Conservation (phyloP, 2,329 filamentous ascomycete species). For the Nothophaeocryptopus gaeumannii region DNA sequence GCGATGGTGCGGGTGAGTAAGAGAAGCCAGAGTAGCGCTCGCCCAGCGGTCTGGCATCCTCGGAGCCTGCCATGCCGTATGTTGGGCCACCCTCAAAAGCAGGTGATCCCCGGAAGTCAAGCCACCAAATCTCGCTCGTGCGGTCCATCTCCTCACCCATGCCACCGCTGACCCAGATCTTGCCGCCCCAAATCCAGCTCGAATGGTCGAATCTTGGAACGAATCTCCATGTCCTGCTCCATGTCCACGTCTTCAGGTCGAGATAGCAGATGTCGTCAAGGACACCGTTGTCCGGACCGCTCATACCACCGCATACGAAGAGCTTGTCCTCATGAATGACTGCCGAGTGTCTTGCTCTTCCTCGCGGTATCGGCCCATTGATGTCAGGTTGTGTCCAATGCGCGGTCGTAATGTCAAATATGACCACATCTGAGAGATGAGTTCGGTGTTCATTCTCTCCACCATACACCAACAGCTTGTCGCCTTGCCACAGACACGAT, state of each 20-base stretch:
- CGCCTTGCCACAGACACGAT: slow-evolving; percentile 86
- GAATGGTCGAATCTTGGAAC: slow-evolving; percentile 93
- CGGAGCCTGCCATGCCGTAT: slow-evolving; percentile 31
- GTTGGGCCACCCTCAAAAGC: slow-evolving; percentile 58
- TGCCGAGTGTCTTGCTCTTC: slow-evolving; percentile 86
- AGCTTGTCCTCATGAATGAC: slow-evolving; percentile 95
- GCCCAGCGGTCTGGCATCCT: slow-evolving; percentile 35
- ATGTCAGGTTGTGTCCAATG: slow-evolving; percentile 94
- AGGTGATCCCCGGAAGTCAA: slow-evolving; percentile 87
- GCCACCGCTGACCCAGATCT: slow-evolving; percentile 95
- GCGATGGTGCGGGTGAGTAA: slow-evolving; percentile 29
- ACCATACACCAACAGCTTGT: slow-evolving; percentile 95
- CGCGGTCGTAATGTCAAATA: slow-evolving; percentile 91
- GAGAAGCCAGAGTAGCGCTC: slow-evolving; percentile 30
- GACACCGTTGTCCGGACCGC: slow-evolving; percentile 85
- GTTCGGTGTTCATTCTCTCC: slow-evolving; percentile 97
- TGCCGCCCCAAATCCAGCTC: slow-evolving; percentile 86
- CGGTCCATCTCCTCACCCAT: slow-evolving; percentile 96
- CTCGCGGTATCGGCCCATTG: slow-evolving; percentile 78
- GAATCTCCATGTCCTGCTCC: slow-evolving; percentile 95
- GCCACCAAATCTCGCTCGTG: slow-evolving; percentile 93
- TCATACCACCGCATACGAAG: slow-evolving; percentile 94
- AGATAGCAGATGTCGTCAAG: slow-evolving; percentile 95
- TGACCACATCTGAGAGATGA: slow-evolving; percentile 91
- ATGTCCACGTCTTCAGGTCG: slow-evolving; percentile 94